Percentiles rank a stretch among this genome's conserved stretches.
Conservation (phyloP, 2,329 filamentous ascomycete genomes). For the Penicillium sp. region DNA sequence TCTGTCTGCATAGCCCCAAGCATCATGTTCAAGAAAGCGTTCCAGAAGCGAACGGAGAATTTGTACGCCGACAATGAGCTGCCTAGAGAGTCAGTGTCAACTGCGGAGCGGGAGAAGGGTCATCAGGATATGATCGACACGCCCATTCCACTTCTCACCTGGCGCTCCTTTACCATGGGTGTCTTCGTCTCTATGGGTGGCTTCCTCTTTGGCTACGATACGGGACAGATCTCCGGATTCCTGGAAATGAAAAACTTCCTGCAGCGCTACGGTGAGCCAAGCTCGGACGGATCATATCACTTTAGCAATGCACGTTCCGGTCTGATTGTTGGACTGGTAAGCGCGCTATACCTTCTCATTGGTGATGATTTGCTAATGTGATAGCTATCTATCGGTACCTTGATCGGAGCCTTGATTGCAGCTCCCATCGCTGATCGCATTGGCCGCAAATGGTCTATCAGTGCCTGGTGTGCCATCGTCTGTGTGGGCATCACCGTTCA, state of each 20-base stretch:
- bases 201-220: slow-evolving; percentile 44
- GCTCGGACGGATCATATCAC: slow-evolving; percentile 30
- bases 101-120: slow-evolving; percentile 21
- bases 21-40: slow-evolving; percentile 18
- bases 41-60: slow-evolving; percentile 18
- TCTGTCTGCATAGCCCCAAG: neutral
- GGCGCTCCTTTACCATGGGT: slow-evolving; percentile 34
- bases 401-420: slow-evolving; percentile 43
- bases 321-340: slow-evolving; percentile 43
- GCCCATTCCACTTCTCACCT: slow-evolving; percentile 33
- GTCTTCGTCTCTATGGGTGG: slow-evolving; percentile 48
- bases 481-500: slow-evolving; percentile 44
- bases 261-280: slow-evolving; percentile 35
- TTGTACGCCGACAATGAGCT: slow-evolving; percentile 5
- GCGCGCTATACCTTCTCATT: slow-evolving; percentile 2
- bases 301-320: slow-evolving; percentile 45
- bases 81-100: slow-evolving; percentile 19
- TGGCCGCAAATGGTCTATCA: slow-evolving; percentile 44
- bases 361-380: neutral
- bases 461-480: slow-evolving; percentile 40
- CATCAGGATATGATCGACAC: slow-evolving; percentile 19
- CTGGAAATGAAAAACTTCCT: slow-evolving; percentile 44
- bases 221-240: slow-evolving; percentile 46
- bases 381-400: slow-evolving; percentile 45
- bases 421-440: slow-evolving; percentile 44